A percentile compares a stretch with the other conserved stretches of the same genome.
Conservation (phyloP, 345 rosid species). For the Eucalyptus virginea region DNA sequence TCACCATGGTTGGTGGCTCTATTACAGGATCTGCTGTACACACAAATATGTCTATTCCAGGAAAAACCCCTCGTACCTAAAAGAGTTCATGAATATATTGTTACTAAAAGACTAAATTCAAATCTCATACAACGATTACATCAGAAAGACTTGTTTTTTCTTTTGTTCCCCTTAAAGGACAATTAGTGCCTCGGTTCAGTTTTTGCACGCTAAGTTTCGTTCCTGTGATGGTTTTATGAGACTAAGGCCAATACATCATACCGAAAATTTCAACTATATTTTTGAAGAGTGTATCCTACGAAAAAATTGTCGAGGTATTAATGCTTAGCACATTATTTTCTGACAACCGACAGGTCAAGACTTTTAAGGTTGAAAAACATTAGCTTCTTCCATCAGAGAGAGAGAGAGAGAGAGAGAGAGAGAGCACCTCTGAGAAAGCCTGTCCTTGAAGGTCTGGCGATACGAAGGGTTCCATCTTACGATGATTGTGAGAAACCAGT, state of each 20-base stretch:
- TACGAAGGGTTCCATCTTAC: neutral
- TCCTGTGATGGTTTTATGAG: neutral
- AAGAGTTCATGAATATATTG: neutral
- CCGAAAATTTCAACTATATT: neutral
- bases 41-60: conserved; percentile 52
- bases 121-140: neutral
- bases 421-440: conserved; percentile 2
- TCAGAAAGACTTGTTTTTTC: neutral
- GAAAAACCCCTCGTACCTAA: conserved; percentile 20
- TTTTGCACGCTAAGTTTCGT: neutral
- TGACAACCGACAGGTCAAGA: neutral
- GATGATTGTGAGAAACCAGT: conserved; percentile 4
- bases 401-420: neutral
- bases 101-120: neutral
- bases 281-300: neutral
- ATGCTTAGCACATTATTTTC: neutral
- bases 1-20: conserved; percentile 66
- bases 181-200: neutral
- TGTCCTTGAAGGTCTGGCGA: conserved; percentile 10
- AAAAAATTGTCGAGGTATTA: neutral
- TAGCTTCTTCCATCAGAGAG: neutral
- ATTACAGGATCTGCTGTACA: conserved; percentile 66
- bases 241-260: neutral
- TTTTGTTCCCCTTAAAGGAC: neutral
- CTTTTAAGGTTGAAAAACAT: neutral